Evolutionary conservation across 345 rosid species (phyloP).

Genomic region (Eucalyptus cloeziana): DNA sequence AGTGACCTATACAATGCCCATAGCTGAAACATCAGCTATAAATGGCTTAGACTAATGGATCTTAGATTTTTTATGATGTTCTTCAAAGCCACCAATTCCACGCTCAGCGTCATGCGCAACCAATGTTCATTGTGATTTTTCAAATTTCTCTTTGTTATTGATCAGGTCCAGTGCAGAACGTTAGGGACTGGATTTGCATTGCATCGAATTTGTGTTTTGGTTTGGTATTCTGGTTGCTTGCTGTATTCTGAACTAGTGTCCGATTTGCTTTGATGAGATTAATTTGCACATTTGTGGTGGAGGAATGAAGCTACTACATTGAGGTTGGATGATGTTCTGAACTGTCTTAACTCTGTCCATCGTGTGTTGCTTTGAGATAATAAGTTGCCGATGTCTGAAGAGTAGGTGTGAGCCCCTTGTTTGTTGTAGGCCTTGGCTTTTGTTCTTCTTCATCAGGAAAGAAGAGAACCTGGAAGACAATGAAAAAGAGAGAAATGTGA

Average conservation of each 20-base stretch:
- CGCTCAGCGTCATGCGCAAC: fast-evolving
- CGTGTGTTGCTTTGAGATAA: background rate
- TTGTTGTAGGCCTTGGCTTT: background rate
- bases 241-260: background rate
- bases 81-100: background rate
- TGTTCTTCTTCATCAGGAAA: background rate
- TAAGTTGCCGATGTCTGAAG: background rate
- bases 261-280: background rate
- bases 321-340: background rate
- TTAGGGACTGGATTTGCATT: background rate
- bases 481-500: background rate
- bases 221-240: background rate
- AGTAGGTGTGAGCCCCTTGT: background rate
- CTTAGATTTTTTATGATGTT: background rate
- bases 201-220: background rate
- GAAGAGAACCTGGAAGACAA: background rate
- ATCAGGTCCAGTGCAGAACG: too few relatives aligned
- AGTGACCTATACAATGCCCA: background rate
- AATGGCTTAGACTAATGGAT: background rate
- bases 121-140: background rate
- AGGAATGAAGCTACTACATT: background rate
- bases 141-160: background rate
- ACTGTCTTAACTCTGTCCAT: background rate
- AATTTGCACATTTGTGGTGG: background rate
- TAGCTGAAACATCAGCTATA: background rate